These are phyloP conservation scores for Dionaea muscipula DNA, from an alignment of 179 eudicot genomes.

Conservation along the genomic window DNA sequence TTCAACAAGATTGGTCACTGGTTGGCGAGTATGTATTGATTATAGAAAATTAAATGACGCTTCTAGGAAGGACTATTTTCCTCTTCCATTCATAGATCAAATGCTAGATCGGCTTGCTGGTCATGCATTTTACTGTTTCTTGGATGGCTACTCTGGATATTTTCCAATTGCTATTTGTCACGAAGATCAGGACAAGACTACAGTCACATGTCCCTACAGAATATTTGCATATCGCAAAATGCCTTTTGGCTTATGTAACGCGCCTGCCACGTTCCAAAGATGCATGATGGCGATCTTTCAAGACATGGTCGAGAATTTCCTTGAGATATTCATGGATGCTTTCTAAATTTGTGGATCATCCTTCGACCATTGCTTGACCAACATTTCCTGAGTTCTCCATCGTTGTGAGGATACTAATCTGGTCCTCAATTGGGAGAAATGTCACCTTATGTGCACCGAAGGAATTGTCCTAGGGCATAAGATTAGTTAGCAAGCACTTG, in stretches of 20 bases:
- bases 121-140: neutral
- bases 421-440: neutral
- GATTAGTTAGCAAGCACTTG: neutral
- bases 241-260: neutral
- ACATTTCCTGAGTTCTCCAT: neutral
- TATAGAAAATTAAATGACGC: neutral
- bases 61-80: neutral
- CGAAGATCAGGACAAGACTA: neutral
- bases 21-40: neutral
- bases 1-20: neutral
- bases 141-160: neutral
- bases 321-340: neutral
- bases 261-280: neutral
- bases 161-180: neutral
- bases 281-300: neutral
- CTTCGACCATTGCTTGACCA: neutral
- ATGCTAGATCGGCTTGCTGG: neutral
- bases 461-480: neutral
- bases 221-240: neutral
- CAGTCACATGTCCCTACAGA: neutral
- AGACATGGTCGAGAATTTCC: neutral
- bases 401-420: neutral
- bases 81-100: neutral
- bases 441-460: neutral
- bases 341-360: neutral